These are phyloP conservation scores for Fusarium pilosicola DNA, from an alignment of 2,329 filamentous ascomycete genomes.

Conservation along the genomic window DNA sequence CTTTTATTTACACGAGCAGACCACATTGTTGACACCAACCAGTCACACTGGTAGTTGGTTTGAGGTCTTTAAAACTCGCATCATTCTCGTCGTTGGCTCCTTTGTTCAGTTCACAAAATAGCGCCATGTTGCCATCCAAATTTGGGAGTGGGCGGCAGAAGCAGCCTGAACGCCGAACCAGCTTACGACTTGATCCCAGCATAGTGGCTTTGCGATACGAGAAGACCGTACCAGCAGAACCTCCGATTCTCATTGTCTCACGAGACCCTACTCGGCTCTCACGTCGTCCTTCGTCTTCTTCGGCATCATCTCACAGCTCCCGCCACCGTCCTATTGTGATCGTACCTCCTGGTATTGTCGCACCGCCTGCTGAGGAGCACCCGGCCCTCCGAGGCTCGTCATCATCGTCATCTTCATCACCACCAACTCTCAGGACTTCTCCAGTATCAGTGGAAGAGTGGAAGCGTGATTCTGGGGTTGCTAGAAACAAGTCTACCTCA, in stretches of 20 bases:
- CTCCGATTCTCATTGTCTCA: slow-evolving; percentile 64
- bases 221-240: slow-evolving; percentile 66
- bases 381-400: slow-evolving; percentile 57
- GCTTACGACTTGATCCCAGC: slow-evolving; percentile 59
- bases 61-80: slow-evolving; percentile 1
- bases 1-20: slow-evolving; percentile 14
- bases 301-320: slow-evolving; percentile 37
- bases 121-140: slow-evolving; percentile 52
- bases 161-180: slow-evolving; percentile 48
- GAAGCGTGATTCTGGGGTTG: slow-evolving; percentile 67
- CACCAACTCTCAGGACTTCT: slow-evolving; percentile 35
- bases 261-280: slow-evolving; percentile 52
- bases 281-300: slow-evolving; percentile 40
- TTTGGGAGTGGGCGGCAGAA: slow-evolving; percentile 57
- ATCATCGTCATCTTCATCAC: slow-evolving; percentile 28
- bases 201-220: slow-evolving; percentile 70
- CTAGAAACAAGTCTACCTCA: slow-evolving; percentile 55
- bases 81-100: slow-evolving; percentile 10
- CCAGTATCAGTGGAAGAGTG: slow-evolving; percentile 51
- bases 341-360: slow-evolving; percentile 46
- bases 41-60: slow-evolving; percentile 18
- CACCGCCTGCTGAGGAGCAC: slow-evolving; percentile 62
- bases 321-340: slow-evolving; percentile 46
- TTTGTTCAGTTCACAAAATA: slow-evolving; percentile 21
- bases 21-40: slow-evolving; percentile 19